Percentiles rank a stretch among this genome's conserved stretches.
Evolutionary conservation across 805 yeast species (phyloP).

Genomic region (Metschnikowia amazonensis): DNA sequence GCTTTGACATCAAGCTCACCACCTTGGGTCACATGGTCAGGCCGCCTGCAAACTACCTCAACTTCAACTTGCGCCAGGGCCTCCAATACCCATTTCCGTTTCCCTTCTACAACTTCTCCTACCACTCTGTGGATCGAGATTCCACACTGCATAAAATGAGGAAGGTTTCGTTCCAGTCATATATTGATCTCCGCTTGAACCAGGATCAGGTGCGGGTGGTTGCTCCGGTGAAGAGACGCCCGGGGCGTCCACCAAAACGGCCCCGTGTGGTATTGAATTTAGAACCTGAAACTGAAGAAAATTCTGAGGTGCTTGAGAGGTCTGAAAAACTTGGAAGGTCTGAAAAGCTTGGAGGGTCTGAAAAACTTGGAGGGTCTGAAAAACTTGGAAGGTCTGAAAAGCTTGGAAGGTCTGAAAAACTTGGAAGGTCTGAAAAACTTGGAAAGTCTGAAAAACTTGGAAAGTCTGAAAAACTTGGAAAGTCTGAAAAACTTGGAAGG

Average conservation of each 20-base stretch:
- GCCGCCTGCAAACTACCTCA: conserved; percentile 39
- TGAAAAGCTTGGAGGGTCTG: too few species aligned
- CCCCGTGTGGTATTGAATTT: background rate
- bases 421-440: too few species aligned
- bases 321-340: background rate
- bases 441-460: too few species aligned
- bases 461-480: too few species aligned
- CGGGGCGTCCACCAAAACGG: background rate
- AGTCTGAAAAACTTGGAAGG: too few species aligned
- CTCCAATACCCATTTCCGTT: conserved; percentile 44
- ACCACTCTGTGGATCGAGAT: conserved; percentile 33
- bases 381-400: too few species aligned
- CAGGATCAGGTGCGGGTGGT: conserved; percentile 7
- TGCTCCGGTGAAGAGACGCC: background rate
- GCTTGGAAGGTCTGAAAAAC: too few species aligned
- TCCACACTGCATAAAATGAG: conserved; percentile 23
- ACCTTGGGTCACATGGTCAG: conserved; percentile 36
- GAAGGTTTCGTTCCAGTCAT: conserved; percentile 29
- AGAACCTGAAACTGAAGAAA: background rate
- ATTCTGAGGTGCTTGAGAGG: background rate
- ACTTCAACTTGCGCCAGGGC: conserved; percentile 35
- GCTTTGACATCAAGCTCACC: conserved; percentile 34
- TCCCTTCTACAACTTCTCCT: conserved; percentile 44
- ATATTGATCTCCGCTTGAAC: conserved; percentile 34
- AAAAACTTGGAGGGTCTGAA: too few species aligned